Percentiles rank a stretch among this genome's conserved stretches.
Evolutionary conservation across 148 eudicot genomes (phyloP).

Genomic region (Diospyros lotus): DNA sequence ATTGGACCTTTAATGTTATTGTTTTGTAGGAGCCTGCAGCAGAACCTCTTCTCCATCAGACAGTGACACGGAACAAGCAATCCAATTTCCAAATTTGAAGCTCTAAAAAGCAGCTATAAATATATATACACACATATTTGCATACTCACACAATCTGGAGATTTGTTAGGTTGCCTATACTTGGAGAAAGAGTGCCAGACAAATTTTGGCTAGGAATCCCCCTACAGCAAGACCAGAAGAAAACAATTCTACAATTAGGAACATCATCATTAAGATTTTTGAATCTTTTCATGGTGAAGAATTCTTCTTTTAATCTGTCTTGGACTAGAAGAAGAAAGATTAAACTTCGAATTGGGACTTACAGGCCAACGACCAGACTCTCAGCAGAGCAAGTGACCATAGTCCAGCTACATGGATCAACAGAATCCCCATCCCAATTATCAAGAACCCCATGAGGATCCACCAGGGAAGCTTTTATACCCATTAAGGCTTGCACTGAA

Average conservation of each 20-base stretch:
- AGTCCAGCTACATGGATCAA: slow-evolving; percentile 85
- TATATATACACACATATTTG: background rate
- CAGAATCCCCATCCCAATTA: slow-evolving; percentile 69
- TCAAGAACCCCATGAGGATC: slow-evolving; percentile 64
- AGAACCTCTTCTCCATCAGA: slow-evolving; percentile 6
- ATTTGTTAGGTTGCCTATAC: slow-evolving; percentile 69
- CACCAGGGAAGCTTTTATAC: slow-evolving; percentile 37
- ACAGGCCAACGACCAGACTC: slow-evolving; percentile 62
- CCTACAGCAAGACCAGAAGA: slow-evolving; percentile 29
- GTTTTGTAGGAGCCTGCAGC: slow-evolving; percentile 56
- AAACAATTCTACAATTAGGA: too few relatives aligned
- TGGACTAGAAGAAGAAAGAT: slow-evolving; percentile 4
- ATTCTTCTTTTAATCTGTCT: too few relatives aligned
- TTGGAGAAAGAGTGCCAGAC: slow-evolving; percentile 63
- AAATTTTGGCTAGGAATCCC: slow-evolving; percentile 66
- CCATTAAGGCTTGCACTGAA: slow-evolving; percentile 60
- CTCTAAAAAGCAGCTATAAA: background rate
- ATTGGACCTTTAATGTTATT: slow-evolving; percentile 61
- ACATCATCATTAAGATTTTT: background rate
- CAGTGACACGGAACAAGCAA: background rate
- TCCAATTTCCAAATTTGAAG: background rate
- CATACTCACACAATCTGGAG: slow-evolving; percentile 60
- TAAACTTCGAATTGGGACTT: slow-evolving; percentile 16
- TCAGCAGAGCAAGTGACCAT: slow-evolving; percentile 74
- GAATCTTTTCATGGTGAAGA: background rate